Evolutionary conservation across 2,329 filamentous ascomycete species (phyloP).

Genomic region (Cordyceps fumosorosea): DNA sequence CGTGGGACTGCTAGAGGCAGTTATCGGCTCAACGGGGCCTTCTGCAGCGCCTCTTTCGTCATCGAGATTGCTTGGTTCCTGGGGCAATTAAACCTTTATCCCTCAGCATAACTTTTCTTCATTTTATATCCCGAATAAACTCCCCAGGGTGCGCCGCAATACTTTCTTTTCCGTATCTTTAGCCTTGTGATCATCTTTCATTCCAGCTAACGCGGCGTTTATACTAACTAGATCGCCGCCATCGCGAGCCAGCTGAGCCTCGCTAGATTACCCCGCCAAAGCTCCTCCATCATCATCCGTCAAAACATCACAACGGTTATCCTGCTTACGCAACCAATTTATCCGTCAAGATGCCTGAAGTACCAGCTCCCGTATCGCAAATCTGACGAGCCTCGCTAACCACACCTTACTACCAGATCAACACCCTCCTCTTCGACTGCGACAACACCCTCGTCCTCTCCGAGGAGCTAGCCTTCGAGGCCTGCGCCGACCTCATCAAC

Average conservation of each 20-base stretch:
- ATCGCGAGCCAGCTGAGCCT: not conserved
- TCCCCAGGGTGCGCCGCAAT: not conserved
- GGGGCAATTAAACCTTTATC: not conserved
- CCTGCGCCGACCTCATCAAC: constrained; percentile 84
- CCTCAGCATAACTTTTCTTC: not conserved
- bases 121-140: not conserved
- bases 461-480: constrained; percentile 85
- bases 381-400: no score
- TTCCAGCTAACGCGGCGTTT: not conserved
- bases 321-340: not conserved
- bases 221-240: not conserved
- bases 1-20: not conserved
- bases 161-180: not conserved
- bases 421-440: constrained; percentile 66
- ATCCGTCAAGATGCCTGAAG: constrained; percentile 14
- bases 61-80: constrained; percentile 5
- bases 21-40: not conserved
- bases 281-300: not conserved
- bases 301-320: not conserved
- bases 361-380: not conserved
- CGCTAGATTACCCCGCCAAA: constrained; percentile 1
- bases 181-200: not conserved
- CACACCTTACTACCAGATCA: constrained; percentile 39
- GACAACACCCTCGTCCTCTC: constrained; percentile 93
- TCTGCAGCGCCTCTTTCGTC: constrained; percentile 9